These are phyloP conservation scores for Gyromitra esculenta DNA, from an alignment of 2,329 filamentous ascomycete species.

Conservation along the genomic window DNA sequence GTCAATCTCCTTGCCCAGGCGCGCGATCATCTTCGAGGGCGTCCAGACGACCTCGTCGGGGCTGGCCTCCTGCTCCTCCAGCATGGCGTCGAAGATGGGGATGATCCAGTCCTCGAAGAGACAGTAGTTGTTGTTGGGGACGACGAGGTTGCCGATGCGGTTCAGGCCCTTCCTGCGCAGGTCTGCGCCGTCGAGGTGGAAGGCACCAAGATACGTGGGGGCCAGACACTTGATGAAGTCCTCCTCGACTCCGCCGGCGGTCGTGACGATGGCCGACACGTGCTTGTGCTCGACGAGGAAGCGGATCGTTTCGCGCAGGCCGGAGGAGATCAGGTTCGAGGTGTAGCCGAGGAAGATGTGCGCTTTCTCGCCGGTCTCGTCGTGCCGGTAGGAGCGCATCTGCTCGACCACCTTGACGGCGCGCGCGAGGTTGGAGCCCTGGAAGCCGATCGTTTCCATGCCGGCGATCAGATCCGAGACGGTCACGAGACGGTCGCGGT, in stretches of 20 bases:
- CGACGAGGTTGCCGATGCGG: constrained; percentile 92
- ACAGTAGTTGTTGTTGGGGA: constrained; percentile 97
- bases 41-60: constrained; percentile 86
- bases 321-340: constrained; percentile 96
- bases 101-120: constrained; percentile 97
- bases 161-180: constrained; percentile 89
- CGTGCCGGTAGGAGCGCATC: constrained; percentile 87
- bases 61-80: constrained; percentile 86
- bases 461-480: constrained; percentile 83
- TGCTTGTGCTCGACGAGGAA: constrained; percentile 94
- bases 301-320: constrained; percentile 86
- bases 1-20: constrained; percentile 92
- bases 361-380: constrained; percentile 79
- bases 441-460: constrained; percentile 88
- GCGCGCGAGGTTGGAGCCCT: constrained; percentile 81
- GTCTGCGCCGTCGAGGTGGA: constrained; percentile 77
- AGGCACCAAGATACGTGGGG: constrained; percentile 90
- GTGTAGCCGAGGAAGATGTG: constrained; percentile 98
- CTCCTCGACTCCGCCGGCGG: constrained; percentile 93
- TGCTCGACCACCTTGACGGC: constrained; percentile 92
- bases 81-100: constrained; percentile 92
- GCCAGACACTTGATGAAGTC: constrained; percentile 98
- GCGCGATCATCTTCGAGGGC: constrained; percentile 87
- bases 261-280: constrained; percentile 92
- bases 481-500: constrained; percentile 78